Evolutionary conservation across 2,329 filamentous ascomycete species (phyloP), one percentile per base, ranked within the genome.

Genomic region (Botrytis paeoniae): DNA sequence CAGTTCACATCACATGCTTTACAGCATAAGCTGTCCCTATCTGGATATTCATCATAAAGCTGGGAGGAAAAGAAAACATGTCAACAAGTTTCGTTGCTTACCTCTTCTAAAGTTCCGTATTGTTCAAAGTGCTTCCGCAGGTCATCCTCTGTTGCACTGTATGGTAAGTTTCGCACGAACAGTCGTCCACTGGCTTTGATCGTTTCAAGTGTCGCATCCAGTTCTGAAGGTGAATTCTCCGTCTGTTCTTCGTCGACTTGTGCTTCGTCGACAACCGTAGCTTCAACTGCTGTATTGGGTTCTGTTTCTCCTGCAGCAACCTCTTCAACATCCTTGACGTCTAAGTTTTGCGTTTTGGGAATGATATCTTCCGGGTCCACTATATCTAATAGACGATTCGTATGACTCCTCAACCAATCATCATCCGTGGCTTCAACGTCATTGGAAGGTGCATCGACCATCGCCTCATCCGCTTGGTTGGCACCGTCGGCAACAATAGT

Each of bases 11-110:
- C 95, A 98, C 86, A 86, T 94, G 93, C 93, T 85, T 81, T 83
- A 82, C 79, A 86, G 92, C 92, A 95, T 98, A 93, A 94, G 95
- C 90, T 98, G 96, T 98, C 96, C 96, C 96, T 98, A 98, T 98
- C 96, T 90, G 92, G 92, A 89, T 89, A 85, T 93, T 98, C 95
- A 98, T 98, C 96, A 95, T 88, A 83, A 85, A 85, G 86, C 78
- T 51, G 6, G 25, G 20, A 35, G 39, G 29, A 74, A 71, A 71
- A 73, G 77, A 70, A 73, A 69, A 70, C 73, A 78, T 22, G 76
- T 75, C 75, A 76, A 66, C 72, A 73, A 77, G 76, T 76, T 65
- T 69, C 69, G 70, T 74, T 76, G 48, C 93, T 87, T 91, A 98
- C 96, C 91, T 98, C 95, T 87, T 95, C 89, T 64, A 98, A 83